Base-by-base conservation (phyloP, 441 rosid genomes). In the Theobroma grandiflorum region DNA sequence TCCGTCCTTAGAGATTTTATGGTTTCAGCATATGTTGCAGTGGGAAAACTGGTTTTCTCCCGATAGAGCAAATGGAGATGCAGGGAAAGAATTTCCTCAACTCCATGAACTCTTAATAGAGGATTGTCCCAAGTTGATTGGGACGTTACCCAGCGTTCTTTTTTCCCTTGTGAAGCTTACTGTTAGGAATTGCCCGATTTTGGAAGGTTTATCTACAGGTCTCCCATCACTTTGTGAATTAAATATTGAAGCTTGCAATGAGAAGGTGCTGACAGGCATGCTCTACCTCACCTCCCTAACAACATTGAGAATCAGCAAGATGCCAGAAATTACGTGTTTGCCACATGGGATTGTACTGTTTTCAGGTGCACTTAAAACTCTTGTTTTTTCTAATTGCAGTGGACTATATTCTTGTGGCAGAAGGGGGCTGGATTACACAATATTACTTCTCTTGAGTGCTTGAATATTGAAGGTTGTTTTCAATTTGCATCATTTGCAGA, bases 1-100 rank as follows among this genome's bases (percentile, higher is more conserved):
- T 49, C 85, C 80, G 43, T 73, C 55, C 15, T 72, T 83, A 59
- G 85, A 79, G 64, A 68, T 55, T 47, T 62, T 83, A 31, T 50
- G 37, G 52, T 83, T 83, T 38, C 74, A 62, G 38, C 61, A 72
- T 43, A 83, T 63, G 79, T 35, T 63, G 62, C 38, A 49, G 6
- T 76, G 79, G 79, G 3, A 50, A 74, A 57, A 40, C 16, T 78
- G 80, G 81, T 11, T 50, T 40, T 57, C 47, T 74, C 58, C 79
- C n/a, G 12, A 35, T 37, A 66, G 68, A 26, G 62, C 64, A 31
- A 42, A 64, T 5, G 68, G 63, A 31, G 65, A 50, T 22, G 33
- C 26, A 59, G 69, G 42, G 11, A 72, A 69, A 52, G 76, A 63
- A 37, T 82, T 85, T 75, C 82, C 85, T 18, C 14, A 53, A 59